Percentiles rank a stretch among this genome's conserved stretches.
phyloP scores from a whole-genome alignment of 305 asterid species.

The Salvia sclarea region DNA sequence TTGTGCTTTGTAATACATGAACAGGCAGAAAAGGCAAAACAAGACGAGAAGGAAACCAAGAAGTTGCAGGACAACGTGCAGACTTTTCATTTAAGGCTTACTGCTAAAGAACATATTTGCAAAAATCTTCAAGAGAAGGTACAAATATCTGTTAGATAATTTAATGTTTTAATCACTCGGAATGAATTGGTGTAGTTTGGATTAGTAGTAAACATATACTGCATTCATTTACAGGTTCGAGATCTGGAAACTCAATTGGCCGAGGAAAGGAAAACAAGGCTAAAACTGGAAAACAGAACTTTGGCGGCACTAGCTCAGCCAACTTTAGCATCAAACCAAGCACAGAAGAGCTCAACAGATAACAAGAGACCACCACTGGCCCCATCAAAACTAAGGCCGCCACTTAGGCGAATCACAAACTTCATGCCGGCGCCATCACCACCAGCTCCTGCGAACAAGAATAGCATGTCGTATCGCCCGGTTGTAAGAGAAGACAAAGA shows the following conservation, averaged over 20 bases:
- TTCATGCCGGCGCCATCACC: constrained; percentile 55
- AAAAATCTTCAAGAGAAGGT: constrained; percentile 90
- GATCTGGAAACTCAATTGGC: constrained; percentile 86
- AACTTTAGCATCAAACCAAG: constrained; percentile 41
- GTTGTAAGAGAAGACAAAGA: constrained; percentile 57
- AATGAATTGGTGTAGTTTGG: too few species aligned
- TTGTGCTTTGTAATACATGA: constrained; percentile 25
- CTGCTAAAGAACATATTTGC: constrained; percentile 78
- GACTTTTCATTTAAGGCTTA: constrained; percentile 70
- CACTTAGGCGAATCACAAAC: constrained; percentile 72
- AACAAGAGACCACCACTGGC: constrained; percentile 75
- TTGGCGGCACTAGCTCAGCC: constrained; percentile 59
- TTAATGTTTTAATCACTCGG: not conserved
- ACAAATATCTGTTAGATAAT: constrained; percentile 2
- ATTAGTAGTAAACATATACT: not conserved
- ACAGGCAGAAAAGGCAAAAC: constrained; percentile 90
- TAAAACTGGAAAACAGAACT: constrained; percentile 74
- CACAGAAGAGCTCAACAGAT: constrained; percentile 49
- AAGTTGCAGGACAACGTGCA: constrained; percentile 85
- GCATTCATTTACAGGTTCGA: constrained; percentile 64
- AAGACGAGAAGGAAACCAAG: constrained; percentile 88
- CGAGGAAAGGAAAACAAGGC: constrained; percentile 75
- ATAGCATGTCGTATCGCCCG: constrained; percentile 55
- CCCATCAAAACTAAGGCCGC: constrained; percentile 66
- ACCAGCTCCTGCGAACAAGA: constrained; percentile 46